Conservation (phyloP, 768 basidiomycete species). For the Rhodotorula kratochvilovae region DNA sequence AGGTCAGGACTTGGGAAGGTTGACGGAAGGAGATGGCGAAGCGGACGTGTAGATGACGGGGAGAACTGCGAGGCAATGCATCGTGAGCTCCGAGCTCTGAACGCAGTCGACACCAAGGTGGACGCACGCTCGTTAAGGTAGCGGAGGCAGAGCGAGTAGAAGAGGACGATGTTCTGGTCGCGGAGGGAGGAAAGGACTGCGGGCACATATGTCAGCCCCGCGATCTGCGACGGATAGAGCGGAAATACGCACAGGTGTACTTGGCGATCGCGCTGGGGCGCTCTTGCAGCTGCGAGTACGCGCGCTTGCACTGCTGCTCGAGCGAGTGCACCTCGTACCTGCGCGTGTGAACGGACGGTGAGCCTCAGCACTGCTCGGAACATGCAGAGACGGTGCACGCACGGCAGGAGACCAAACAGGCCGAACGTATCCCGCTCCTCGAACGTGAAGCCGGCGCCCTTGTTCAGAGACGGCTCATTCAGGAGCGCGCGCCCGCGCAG, state of each 20-base stretch:
- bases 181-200: constrained; percentile 52
- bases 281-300: constrained; percentile 51
- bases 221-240: too few species aligned
- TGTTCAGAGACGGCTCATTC: constrained; percentile 43
- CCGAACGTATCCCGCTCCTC: constrained; percentile 68
- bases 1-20: neutral
- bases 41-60: constrained; percentile 60
- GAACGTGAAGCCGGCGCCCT: constrained; percentile 68
- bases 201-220: neutral
- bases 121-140: constrained; percentile 59
- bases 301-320: constrained; percentile 70
- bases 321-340: constrained; percentile 57
- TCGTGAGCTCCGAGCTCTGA: constrained; percentile 40
- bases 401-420: constrained; percentile 49
- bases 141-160: constrained; percentile 62
- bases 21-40: neutral
- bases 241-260: constrained; percentile 26
- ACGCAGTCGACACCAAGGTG: neutral
- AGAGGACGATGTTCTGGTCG: constrained; percentile 72
- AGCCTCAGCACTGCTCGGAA: neutral
- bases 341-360: constrained; percentile 26
- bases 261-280: constrained; percentile 16
- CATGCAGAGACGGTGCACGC: constrained; percentile 30
- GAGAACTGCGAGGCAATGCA: constrained; percentile 32
- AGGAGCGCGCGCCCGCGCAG: constrained; percentile 21